Evolutionary conservation across 2,329 filamentous ascomycete species (phyloP), one percentile per base, ranked within the genome.

Genomic region (Xylaria sp.): DNA sequence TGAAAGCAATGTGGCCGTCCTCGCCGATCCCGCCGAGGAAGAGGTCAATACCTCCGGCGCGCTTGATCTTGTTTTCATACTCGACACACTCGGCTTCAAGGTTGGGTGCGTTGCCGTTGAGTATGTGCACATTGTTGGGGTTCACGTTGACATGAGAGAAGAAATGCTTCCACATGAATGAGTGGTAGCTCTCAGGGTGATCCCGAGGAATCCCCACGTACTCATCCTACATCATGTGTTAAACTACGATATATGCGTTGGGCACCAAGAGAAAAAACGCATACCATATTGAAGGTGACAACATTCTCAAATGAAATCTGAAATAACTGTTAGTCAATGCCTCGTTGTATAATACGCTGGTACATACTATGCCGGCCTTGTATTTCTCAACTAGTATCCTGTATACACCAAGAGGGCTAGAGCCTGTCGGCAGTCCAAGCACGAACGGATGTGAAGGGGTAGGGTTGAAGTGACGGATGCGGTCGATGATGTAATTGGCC

Each of bases 141-240:
- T 90, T 87, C 74, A 96, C 90, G 77, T 97, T 92, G 74, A 96
- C 90, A 74, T 89, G 93, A 51, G 91, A 93, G 85, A 97, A 97
- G 85, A 97, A 93, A 82, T 96, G 87, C 81, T 92, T 93, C 87
- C 94, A 97, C 93, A 97, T 96, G 84, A 96, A 97, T 72, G 90
- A 92, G 83, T 97, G 93, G 81, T 97, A 97, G 76, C 90, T 93
- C 79, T 96, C 90, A 13, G 92, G 90, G 79, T 97, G 92, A 75
- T 94, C 92, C 76, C 92, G 89, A 40, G 93, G 90, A 71, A 97
- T 87, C 66, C 91, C 92, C 73, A 96, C 92, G 77, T 97, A 97
- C 82, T 97, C 93, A 81, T 97, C 93, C 89, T 92, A 36, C 54
- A 57, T 63, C 20, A 46, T 28, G 42, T 62, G 57, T 71, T 68